phyloP scores from a whole-genome alignment of 2,329 filamentous ascomycete species.

The Talaromyces sp. region DNA sequence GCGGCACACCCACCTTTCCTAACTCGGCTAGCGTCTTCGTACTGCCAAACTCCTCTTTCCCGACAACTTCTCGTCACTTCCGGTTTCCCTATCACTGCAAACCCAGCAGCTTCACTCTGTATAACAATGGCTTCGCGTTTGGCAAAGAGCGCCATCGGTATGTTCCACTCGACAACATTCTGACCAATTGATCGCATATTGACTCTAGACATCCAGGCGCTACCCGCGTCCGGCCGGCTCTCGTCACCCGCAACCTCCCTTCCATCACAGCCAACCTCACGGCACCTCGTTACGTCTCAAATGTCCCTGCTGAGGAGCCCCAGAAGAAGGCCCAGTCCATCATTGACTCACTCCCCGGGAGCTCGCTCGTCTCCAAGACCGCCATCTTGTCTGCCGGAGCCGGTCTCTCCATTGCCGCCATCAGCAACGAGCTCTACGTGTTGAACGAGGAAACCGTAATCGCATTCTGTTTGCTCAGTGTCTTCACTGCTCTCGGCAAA shows the following conservation, averaged over 20 bases:
- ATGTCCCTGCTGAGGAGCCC: slow-evolving; percentile 78
- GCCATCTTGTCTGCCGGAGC: slow-evolving; percentile 92
- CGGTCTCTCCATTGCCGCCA: slow-evolving; percentile 85
- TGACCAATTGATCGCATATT: slow-evolving; percentile 25
- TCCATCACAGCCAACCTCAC: slow-evolving; percentile 65
- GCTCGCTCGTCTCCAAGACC: slow-evolving; percentile 87
- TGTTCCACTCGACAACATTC: slow-evolving; percentile 42
- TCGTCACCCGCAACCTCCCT: slow-evolving; percentile 70
- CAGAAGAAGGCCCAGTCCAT: slow-evolving; percentile 97
- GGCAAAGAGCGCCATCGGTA: slow-evolving; percentile 92
- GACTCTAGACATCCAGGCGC: slow-evolving; percentile 60
- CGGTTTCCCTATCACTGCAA: slow-evolving; percentile 37
- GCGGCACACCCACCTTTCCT: slow-evolving; percentile 19
- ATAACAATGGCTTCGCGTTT: slow-evolving; percentile 95
- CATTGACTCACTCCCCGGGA: slow-evolving; percentile 87
- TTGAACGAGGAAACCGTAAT: slow-evolving; percentile 98
- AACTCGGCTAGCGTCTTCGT: slow-evolving; percentile 32
- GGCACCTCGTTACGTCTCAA: slow-evolving; percentile 65
- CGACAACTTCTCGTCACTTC: slow-evolving; percentile 38
- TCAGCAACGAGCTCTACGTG: slow-evolving; percentile 99
- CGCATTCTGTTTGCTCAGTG: slow-evolving; percentile 83
- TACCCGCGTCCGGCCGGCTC: slow-evolving; percentile 78
- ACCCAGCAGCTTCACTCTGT: slow-evolving; percentile 49
- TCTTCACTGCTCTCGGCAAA: slow-evolving; percentile 89
- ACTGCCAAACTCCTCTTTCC: slow-evolving; percentile 33